A percentile compares a stretch with the other conserved stretches of the same genome.
phyloP scores from a whole-genome alignment of 495 filamentous ascomycete species.

The Penicillium antarcticum region DNA sequence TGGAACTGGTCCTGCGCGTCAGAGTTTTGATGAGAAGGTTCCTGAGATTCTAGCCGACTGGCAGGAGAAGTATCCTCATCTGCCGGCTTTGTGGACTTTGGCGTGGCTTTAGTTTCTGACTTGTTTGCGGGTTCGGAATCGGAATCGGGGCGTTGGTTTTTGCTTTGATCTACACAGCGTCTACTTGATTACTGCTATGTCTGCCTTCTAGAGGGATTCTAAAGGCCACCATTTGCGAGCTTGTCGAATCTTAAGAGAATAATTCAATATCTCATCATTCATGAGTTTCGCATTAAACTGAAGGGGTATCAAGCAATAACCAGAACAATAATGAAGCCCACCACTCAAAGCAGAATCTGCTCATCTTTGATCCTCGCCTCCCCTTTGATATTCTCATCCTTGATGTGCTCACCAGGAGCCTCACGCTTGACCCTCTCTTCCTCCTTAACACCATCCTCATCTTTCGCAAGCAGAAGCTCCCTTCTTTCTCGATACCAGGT shows the following conservation, averaged over 20 bases:
- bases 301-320: conserved; percentile 1
- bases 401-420: background rate
- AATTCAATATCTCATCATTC: background rate
- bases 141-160: background rate
- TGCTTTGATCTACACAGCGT: background rate
- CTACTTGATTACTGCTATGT: no score
- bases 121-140: background rate
- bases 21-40: conserved; percentile 87
- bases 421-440: conserved; percentile 2
- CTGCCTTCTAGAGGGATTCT: no score
- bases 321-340: background rate
- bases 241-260: background rate
- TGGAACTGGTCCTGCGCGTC: conserved; percentile 61
- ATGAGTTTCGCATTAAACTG: background rate
- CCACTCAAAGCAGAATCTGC: background rate
- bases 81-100: conserved; percentile 91
- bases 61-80: conserved; percentile 90
- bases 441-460: background rate
- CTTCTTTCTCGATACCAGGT: conserved; percentile 68
- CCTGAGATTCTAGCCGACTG: conserved; percentile 91
- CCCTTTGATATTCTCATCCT: background rate
- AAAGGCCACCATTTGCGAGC: no score
- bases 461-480: conserved; percentile 21
- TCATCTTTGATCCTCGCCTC: background rate
- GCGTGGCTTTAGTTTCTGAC: conserved; percentile 74